These are phyloP conservation scores for Lasiodiplodia theobromae DNA, from an alignment of 2,329 filamentous ascomycete species.

Conservation along the genomic window DNA sequence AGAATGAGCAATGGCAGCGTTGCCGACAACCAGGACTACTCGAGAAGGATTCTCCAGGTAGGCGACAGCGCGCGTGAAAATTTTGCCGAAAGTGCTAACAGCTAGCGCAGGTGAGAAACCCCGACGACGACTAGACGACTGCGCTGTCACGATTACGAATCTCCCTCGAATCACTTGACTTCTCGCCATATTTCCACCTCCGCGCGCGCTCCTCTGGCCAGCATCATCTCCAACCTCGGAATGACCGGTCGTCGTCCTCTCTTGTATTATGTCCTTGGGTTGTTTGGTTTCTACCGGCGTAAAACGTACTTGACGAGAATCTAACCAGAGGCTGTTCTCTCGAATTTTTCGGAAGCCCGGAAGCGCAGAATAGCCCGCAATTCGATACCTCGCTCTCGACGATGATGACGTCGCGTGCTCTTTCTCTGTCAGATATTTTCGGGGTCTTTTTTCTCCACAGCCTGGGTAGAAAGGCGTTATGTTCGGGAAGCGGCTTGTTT, in stretches of 20 bases:
- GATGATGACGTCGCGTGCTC: conserved; percentile 29
- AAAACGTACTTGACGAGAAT: conserved; percentile 26
- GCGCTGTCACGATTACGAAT: conserved; percentile 32
- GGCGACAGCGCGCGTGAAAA: conserved; percentile 36
- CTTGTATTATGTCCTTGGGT: conserved; percentile 29
- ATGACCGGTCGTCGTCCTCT: conserved; percentile 5
- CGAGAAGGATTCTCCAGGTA: conserved; percentile 93
- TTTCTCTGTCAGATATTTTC: conserved; percentile 30
- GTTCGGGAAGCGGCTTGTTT: conserved; percentile 28
- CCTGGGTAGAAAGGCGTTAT: conserved; percentile 28
- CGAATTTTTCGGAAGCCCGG: conserved; percentile 4
- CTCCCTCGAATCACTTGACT: conserved; percentile 30
- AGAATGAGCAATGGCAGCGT: conserved; percentile 95
- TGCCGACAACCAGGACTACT: conserved; percentile 96
- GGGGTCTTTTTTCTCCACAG: conserved; percentile 22
- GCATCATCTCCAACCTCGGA: neutral
- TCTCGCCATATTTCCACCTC: conserved; percentile 21
- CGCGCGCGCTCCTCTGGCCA: conserved; percentile 24
- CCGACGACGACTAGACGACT: conserved; percentile 30
- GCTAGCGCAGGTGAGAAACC: conserved; percentile 29
- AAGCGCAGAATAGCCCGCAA: conserved; percentile 15
- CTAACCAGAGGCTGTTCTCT: conserved; percentile 12
- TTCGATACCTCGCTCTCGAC: conserved; percentile 29
- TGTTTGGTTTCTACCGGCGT: conserved; percentile 20
- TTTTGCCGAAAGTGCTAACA: neutral